Evolutionary conservation across 1,139 yeast genomes (phyloP).

Genomic region (Yamadazyma songkhlaensis): DNA sequence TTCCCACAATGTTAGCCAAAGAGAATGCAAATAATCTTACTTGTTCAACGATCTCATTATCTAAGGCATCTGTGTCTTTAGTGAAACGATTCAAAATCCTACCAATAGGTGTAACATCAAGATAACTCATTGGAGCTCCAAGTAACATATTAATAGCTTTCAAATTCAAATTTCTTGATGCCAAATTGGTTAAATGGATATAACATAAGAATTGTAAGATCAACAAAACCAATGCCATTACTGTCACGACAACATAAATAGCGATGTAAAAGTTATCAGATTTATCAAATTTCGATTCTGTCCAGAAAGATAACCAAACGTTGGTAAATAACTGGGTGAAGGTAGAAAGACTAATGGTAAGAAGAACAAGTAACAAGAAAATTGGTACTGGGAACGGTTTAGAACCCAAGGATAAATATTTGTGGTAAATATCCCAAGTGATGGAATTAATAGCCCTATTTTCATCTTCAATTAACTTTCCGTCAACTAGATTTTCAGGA

Average conservation of each 20-base stretch:
- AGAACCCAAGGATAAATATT: conserved; percentile 57
- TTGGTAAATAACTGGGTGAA: conserved; percentile 65
- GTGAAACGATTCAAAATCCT: conserved; percentile 62
- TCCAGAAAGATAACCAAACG: conserved; percentile 88
- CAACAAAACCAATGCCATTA: conserved; percentile 33
- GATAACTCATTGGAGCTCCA: conserved; percentile 56
- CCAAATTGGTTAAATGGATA: conserved; percentile 51
- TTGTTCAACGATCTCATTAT: conserved; percentile 70
- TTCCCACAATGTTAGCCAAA: conserved; percentile 57
- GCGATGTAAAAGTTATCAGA: conserved; percentile 67
- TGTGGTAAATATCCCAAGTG: conserved; percentile 25
- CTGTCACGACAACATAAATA: conserved; percentile 57
- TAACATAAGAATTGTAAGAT: conserved; percentile 42
- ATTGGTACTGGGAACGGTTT: conserved; percentile 22
- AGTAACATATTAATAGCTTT: conserved; percentile 59
- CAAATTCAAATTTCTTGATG: conserved; percentile 41
- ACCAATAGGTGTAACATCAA: conserved; percentile 64
- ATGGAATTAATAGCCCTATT: conserved; percentile 40
- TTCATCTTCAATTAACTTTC: conserved; percentile 31
- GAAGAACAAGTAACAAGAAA: conserved; percentile 21
- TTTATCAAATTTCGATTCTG: conserved; percentile 49
- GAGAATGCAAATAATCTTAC: conserved; percentile 46
- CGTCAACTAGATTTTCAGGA: conserved; percentile 20
- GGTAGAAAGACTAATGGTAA: conserved; percentile 38
- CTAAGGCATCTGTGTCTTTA: conserved; percentile 82